These are phyloP conservation scores for Solanum commersonii DNA, from an alignment of 257 asterid species.

Conservation along the genomic window DNA sequence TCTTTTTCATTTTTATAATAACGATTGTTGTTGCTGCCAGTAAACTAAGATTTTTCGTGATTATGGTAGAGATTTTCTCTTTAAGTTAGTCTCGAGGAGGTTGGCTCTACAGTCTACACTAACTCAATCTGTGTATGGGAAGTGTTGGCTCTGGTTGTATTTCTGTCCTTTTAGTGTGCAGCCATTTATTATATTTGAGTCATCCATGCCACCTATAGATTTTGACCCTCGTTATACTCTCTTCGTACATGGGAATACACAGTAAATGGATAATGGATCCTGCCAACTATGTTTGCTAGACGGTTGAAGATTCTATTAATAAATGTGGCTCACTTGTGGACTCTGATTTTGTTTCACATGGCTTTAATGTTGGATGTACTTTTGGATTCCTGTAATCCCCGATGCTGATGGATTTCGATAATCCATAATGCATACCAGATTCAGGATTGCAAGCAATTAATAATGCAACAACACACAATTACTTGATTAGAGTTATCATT, in stretches of 20 bases:
- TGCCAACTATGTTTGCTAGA: background rate
- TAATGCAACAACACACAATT: background rate
- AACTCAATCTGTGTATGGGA: background rate
- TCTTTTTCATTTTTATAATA: background rate
- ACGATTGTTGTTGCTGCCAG: background rate
- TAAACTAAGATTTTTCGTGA: background rate
- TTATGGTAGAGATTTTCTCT: background rate
- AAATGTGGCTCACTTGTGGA: background rate
- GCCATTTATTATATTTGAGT: background rate
- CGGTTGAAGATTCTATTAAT: background rate
- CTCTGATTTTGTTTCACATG: background rate
- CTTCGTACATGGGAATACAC: background rate
- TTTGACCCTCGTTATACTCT: background rate
- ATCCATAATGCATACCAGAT: background rate
- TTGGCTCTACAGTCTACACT: background rate
- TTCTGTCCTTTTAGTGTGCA: background rate
- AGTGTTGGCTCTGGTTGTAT: background rate
- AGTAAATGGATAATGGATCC: background rate
- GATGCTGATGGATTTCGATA: background rate
- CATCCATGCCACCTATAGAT: background rate
- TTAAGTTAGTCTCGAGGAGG: background rate
- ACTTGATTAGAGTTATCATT: background rate
- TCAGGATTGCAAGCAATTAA: background rate
- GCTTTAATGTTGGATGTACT: background rate
- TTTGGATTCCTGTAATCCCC: background rate